Percentiles rank a stretch among this genome's conserved stretches.
Evolutionary conservation across 805 yeast genomes (phyloP).

Genomic region (Teunomyces stri): DNA sequence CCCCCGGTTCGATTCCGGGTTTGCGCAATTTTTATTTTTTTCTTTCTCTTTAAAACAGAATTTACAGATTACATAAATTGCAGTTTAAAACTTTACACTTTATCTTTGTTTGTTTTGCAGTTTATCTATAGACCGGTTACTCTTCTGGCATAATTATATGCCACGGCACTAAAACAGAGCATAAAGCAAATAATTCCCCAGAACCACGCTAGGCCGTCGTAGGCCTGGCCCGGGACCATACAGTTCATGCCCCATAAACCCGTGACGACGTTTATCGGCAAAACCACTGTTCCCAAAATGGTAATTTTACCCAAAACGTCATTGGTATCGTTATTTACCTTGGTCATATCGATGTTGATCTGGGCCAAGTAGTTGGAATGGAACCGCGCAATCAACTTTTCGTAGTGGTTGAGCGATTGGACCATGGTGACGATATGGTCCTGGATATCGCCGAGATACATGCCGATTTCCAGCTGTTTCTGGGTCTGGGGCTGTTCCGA

Average conservation of each 20-base stretch:
- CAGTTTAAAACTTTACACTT: too few species aligned
- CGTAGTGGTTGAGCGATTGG: slow-evolving; percentile 90
- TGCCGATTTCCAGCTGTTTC: slow-evolving; percentile 65
- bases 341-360: slow-evolving; percentile 95
- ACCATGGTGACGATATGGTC: slow-evolving; percentile 98
- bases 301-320: slow-evolving; percentile 94
- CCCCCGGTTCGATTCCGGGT: slow-evolving; percentile 4
- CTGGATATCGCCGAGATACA: slow-evolving; percentile 95
- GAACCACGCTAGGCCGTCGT: slow-evolving; percentile 41
- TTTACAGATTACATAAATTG: too few species aligned
- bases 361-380: slow-evolving; percentile 96
- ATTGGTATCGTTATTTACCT: slow-evolving; percentile 94
- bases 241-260: slow-evolving; percentile 99
- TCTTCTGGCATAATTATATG: slow-evolving; percentile 39
- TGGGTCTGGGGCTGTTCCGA: slow-evolving; percentile 48
- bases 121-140: slow-evolving; percentile 35
- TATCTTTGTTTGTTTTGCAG: too few species aligned
- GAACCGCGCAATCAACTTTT: slow-evolving; percentile 88
- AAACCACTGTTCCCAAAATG: slow-evolving; percentile 87
- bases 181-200: slow-evolving; percentile 36
- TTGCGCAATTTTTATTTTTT: background rate
- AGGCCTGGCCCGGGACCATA: slow-evolving; percentile 85
- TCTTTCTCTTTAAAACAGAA: too few species aligned
- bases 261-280: slow-evolving; percentile 92
- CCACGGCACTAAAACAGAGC: slow-evolving; percentile 33